Conservation (phyloP, 768 basidiomycete genomes). For the Naematelia encephala region DNA sequence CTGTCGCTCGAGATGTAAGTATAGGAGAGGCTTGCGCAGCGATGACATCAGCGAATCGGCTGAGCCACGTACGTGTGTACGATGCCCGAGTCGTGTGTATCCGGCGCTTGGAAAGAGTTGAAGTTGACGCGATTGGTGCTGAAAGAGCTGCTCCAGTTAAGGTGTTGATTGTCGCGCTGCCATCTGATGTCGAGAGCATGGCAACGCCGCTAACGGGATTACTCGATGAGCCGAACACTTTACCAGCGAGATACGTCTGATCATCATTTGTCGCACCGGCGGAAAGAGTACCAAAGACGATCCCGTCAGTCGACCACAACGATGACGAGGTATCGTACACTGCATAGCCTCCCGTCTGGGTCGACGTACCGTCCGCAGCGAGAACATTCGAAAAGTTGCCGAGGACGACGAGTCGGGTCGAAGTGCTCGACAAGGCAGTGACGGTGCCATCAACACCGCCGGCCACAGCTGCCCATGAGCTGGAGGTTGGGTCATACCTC, state of each 20-base stretch:
- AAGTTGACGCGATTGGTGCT: slow-evolving; percentile 53
- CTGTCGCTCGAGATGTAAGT: slow-evolving; percentile 58
- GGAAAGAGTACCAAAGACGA: slow-evolving; percentile 53
- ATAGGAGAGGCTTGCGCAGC: slow-evolving; percentile 13
- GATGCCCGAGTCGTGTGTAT: slow-evolving; percentile 10
- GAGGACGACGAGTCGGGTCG: slow-evolving; percentile 61
- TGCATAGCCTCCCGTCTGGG: slow-evolving; percentile 63
- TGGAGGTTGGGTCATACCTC: slow-evolving; percentile 64
- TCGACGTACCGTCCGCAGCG: slow-evolving; percentile 49
- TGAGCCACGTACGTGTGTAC: neutral
- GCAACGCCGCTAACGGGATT: slow-evolving; percentile 79
- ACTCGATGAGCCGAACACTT: slow-evolving; percentile 42
- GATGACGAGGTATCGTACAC: slow-evolving; percentile 63
- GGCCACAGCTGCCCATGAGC: slow-evolving; percentile 66
- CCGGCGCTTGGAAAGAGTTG: slow-evolving; percentile 43
- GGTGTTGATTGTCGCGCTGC: slow-evolving; percentile 56
- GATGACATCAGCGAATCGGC: slow-evolving; percentile 48
- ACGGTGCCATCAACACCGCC: slow-evolving; percentile 77
- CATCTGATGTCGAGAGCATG: slow-evolving; percentile 62
- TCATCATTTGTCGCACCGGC: slow-evolving; percentile 54
- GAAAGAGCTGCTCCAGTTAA: slow-evolving; percentile 64
- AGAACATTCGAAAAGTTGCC: slow-evolving; percentile 69
- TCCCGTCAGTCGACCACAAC: slow-evolving; percentile 72
- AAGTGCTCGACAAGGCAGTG: slow-evolving; percentile 55
- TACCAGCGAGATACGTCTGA: slow-evolving; percentile 55